phyloP scores from a whole-genome alignment of 2,329 filamentous ascomycete species.

The Calonectria honghensis region DNA sequence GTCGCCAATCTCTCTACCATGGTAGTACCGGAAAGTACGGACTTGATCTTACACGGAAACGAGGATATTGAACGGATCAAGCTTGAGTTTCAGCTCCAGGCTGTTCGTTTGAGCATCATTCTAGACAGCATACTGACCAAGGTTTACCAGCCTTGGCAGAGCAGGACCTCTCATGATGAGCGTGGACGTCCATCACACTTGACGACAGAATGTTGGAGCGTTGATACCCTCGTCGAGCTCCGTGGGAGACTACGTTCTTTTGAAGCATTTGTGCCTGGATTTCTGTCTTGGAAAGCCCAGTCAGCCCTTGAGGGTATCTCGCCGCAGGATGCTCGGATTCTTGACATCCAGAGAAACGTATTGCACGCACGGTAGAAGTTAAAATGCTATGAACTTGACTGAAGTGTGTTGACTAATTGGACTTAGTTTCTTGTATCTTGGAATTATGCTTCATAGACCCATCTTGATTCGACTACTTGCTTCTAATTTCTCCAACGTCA shows the following conservation, averaged over 20 bases:
- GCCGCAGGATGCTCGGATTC: slow-evolving; percentile 21
- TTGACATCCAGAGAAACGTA: slow-evolving; percentile 28
- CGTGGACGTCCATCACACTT: no score
- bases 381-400: no score
- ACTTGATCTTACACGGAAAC: no score
- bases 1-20: slow-evolving; percentile 44
- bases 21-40: no score
- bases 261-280: slow-evolving; percentile 4
- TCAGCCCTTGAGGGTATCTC: neutral
- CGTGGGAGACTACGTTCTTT: neutral
- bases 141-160: slow-evolving; percentile 27
- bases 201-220: neutral
- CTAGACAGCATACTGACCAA: slow-evolving; percentile 24
- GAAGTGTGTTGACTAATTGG: neutral
- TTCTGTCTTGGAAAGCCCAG: slow-evolving; percentile 26
- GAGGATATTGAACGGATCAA: no score
- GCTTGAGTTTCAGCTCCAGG: no score
- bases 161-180: neutral
- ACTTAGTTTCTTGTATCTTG: slow-evolving; percentile 24
- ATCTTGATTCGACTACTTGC: neutral
- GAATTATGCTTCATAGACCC: slow-evolving; percentile 29
- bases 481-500: neutral
- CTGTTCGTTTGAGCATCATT: slow-evolving; percentile 12
- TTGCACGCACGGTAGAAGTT: neutral
- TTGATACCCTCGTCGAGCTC: slow-evolving; percentile 23